Base-by-base conservation (phyloP, 441 rosid species). In the Populus hybrid region DNA sequence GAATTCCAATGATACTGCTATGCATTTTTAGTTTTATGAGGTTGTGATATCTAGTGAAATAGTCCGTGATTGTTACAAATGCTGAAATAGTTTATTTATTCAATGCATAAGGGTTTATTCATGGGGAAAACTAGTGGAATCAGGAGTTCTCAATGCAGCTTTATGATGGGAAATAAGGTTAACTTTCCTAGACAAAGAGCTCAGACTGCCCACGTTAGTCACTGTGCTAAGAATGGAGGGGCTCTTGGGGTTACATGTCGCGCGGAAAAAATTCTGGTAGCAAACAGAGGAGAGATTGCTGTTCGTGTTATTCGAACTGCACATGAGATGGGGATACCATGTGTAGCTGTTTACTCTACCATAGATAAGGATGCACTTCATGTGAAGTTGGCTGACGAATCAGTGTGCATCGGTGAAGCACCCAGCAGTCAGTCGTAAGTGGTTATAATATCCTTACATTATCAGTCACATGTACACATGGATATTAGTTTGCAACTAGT, bases 261-360 rank as follows among this genome's bases (percentile, higher is more conserved):
- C 14, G 89, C 90, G 1, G 97, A 95, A 59, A 95, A 95, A 68
- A 95, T 95, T 65, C 90, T 95, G 67, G 92, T 95, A 71, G 99
- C 99, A 42, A 95, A 95, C 67, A 81, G 98, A 87, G 99, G 98
- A 77, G 99, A 95, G 84, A 95, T 95, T 10, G 98, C 99, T 26
- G 98, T 95, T 46, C 94, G 99, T 23, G 92, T 95, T n/a, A 95
- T 95, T 82, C 86, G 99, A 74, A 92, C 99, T 28, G 98, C 99
- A 18, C 99, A 95, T 74, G 99, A 95, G 72, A 42, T 95, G 93
- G 98, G 98, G 75, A 94, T 95, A n/a, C 99, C 98, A n/a, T 95
- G 99, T 84, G 99, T 95, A 76, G 97, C 97, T 80, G 98, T 95
- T 69, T 95, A 95, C 84, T 95, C 99, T 1, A 95, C 97, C 6